Evolutionary conservation across 371 early-diverging fungal species (phyloP).

Genomic region (Zopfochytrium polystomum): DNA sequence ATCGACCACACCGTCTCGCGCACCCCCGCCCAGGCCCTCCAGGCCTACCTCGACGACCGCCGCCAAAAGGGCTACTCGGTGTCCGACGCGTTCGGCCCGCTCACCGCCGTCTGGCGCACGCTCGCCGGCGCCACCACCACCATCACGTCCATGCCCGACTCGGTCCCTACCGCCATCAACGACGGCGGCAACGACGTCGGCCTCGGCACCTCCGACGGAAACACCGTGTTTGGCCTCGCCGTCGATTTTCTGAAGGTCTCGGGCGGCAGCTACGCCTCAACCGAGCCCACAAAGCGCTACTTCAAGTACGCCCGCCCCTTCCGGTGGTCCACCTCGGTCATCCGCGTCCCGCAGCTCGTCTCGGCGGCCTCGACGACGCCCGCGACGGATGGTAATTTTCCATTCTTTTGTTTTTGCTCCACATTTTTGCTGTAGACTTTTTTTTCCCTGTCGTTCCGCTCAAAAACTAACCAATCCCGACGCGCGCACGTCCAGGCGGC

Average conservation of each 20-base stretch:
- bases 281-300: conserved; percentile 27
- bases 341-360: conserved; percentile 24
- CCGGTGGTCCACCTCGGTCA: conserved; percentile 18
- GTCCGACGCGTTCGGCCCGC: conserved; percentile 20
- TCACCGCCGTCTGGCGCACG: conserved; percentile 12
- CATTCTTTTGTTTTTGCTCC: no score
- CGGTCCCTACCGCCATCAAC: conserved; percentile 8
- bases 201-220: no score
- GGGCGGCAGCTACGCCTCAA: conserved; percentile 17
- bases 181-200: conserved; percentile 10
- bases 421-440: no score
- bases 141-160: conserved; percentile 16
- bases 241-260: conserved; percentile 1
- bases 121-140: conserved; percentile 16
- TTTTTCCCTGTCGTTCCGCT: no score
- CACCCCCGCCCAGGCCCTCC: conserved; percentile 5
- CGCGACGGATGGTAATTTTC: no score
- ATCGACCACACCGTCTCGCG: conserved; percentile 8
- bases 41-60: conserved; percentile 25
- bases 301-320: conserved; percentile 30
- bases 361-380: conserved; percentile 18
- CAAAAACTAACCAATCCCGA: no score
- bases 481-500: conserved; percentile 17
- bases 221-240: conserved; percentile 12
- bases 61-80: conserved; percentile 26